Conservation (phyloP, 2,329 filamentous ascomycete genomes). For the Rutstroemia sydowiana region DNA sequence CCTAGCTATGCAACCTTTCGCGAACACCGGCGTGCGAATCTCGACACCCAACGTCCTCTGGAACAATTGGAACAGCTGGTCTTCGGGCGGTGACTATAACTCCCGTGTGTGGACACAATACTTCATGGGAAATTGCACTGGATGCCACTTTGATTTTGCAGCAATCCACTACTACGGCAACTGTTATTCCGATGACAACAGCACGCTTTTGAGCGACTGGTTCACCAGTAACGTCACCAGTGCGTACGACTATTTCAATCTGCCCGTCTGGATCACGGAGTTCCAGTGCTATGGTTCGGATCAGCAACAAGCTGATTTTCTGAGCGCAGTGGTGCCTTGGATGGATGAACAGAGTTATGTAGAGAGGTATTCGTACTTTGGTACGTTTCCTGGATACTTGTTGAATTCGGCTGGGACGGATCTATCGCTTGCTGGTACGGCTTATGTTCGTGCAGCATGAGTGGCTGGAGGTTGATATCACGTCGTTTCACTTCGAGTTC, state of each 20-base stretch:
- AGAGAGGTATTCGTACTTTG: conserved; percentile 34
- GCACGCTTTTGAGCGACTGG: conserved; percentile 28
- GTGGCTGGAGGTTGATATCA: no score
- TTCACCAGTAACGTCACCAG: conserved; percentile 36
- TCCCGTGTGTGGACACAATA: conserved; percentile 35
- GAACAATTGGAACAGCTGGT: conserved; percentile 23
- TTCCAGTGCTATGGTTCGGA: conserved; percentile 30
- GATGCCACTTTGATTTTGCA: conserved; percentile 37
- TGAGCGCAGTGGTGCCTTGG: conserved; percentile 36
- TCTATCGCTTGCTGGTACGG: conserved; percentile 12
- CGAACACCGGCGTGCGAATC: conserved; percentile 33
- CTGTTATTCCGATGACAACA: conserved; percentile 23
- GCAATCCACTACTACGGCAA: conserved; percentile 40
- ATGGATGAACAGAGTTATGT: conserved; percentile 35
- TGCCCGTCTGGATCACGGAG: conserved; percentile 39
- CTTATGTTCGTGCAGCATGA: no score
- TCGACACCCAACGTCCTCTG: conserved; percentile 35
- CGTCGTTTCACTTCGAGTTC: no score
- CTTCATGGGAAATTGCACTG: conserved; percentile 35
- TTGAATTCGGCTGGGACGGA: conserved; percentile 17
- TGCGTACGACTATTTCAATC: conserved; percentile 30
- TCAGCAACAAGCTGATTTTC: conserved; percentile 32
- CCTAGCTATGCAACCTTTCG: conserved; percentile 36
- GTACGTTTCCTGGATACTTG: conserved; percentile 27
- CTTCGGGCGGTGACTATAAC: conserved; percentile 28